A percentile compares a stretch with the other conserved stretches of the same genome.
Evolutionary conservation across 1,284 basidiomycete genomes (phyloP).

Genomic region (Laetiporus sulphureus): DNA sequence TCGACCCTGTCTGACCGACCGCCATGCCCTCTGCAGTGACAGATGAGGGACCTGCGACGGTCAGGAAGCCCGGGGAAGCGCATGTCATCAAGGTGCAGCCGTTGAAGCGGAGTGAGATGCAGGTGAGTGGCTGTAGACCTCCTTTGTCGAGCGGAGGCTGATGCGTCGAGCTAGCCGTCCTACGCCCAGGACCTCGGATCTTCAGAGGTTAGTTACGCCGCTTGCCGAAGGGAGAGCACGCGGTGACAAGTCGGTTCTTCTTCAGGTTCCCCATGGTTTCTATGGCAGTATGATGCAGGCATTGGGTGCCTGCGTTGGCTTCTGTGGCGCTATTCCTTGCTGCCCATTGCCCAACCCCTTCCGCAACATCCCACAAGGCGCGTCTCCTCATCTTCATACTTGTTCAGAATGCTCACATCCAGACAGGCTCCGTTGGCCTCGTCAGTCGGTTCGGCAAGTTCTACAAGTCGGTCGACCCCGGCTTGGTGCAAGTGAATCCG

Average conservation of each 20-base stretch:
- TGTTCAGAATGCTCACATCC: no score
- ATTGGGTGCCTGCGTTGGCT: constrained; percentile 52
- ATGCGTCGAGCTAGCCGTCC: constrained; percentile 48
- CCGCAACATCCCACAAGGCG: constrained; percentile 76
- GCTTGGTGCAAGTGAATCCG: constrained; percentile 87
- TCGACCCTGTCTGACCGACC: background rate
- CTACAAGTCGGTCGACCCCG: constrained; percentile 93
- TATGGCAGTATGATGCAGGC: constrained; percentile 80
- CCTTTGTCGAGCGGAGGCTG: constrained; percentile 6
- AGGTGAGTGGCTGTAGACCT: constrained; percentile 39
- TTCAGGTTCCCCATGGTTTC: constrained; percentile 70
- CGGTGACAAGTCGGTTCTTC: no score
- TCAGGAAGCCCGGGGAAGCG: constrained; percentile 31
- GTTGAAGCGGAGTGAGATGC: constrained; percentile 79
- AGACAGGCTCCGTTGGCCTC: constrained; percentile 80
- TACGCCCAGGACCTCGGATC: constrained; percentile 86
- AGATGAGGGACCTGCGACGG: constrained; percentile 39
- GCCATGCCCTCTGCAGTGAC: constrained; percentile 15
- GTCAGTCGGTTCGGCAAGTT: constrained; percentile 91
- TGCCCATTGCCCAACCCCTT: constrained; percentile 78
- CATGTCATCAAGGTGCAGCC: constrained; percentile 69
- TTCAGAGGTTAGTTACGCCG: constrained; percentile 41
- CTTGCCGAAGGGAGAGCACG: no score
- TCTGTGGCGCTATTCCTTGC: constrained; percentile 80
- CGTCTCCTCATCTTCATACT: constrained; percentile 7